These are phyloP conservation scores for Gymnopilus dilepis DNA, from an alignment of 768 basidiomycete species.

Conservation along the genomic window DNA sequence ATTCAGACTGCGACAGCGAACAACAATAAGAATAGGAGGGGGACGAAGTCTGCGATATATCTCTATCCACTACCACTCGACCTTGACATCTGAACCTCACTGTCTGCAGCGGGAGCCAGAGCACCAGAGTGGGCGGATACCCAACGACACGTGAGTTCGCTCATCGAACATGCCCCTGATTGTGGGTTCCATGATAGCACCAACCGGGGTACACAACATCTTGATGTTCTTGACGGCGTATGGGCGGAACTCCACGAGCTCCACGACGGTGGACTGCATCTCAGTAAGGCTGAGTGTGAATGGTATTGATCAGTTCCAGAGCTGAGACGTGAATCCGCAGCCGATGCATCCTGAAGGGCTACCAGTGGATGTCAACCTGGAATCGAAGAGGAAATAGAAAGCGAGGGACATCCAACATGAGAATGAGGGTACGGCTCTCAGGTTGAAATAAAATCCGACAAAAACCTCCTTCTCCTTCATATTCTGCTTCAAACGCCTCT, in stretches of 20 bases:
- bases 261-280: constrained; percentile 17
- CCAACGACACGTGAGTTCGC: constrained; percentile 14
- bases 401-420: neutral
- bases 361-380: constrained; percentile 16
- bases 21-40: no score
- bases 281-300: constrained; percentile 13
- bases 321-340: constrained; percentile 15
- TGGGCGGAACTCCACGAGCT: constrained; percentile 16
- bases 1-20: no score
- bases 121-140: constrained; percentile 13
- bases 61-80: no score
- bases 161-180: constrained; percentile 16
- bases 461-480: constrained; percentile 17
- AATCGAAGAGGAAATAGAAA: neutral
- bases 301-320: neutral
- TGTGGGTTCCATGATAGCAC: constrained; percentile 17
- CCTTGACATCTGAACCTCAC: no score
- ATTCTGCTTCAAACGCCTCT: constrained; percentile 13
- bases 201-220: constrained; percentile 18
- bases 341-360: constrained; percentile 19
- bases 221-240: constrained; percentile 10
- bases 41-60: no score
- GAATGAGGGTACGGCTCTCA: neutral
- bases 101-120: no score
- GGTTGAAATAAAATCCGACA: constrained; percentile 16